Conservation (phyloP, 2,329 filamentous ascomycete species). For the Daldinia sp. region DNA sequence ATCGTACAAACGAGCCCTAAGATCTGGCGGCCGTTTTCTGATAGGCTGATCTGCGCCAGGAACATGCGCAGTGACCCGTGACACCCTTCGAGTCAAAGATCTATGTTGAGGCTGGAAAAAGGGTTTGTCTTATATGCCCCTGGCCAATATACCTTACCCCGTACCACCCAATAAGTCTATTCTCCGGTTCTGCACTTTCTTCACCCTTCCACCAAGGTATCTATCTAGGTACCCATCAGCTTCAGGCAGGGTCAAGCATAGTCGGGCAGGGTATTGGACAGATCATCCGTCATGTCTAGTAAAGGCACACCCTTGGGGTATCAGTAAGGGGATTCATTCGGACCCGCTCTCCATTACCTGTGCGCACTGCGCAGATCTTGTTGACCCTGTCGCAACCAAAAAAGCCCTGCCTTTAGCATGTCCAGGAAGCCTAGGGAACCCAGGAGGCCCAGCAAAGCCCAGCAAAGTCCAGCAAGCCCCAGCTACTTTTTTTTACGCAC, state of each 20-base stretch:
- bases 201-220: conserved; percentile 30
- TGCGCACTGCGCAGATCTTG: conserved; percentile 45
- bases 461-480: conserved; percentile 37
- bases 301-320: conserved; percentile 35
- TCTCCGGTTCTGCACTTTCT: conserved; percentile 17
- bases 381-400: conserved; percentile 42
- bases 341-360: conserved; percentile 40
- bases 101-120: conserved; percentile 29
- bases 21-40: conserved; percentile 17
- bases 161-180: conserved; percentile 34
- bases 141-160: conserved; percentile 32
- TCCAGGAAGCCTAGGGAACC: no score
- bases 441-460: not conserved
- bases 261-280: conserved; percentile 4
- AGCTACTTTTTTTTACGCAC: conserved; percentile 40
- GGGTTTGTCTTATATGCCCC: conserved; percentile 33
- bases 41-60: conserved; percentile 30
- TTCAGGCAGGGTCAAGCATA: not conserved
- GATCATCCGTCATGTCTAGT: conserved; percentile 27
- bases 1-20: conserved; percentile 13
- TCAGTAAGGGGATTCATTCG: conserved; percentile 26
- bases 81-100: conserved; percentile 28
- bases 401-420: conserved; percentile 31
- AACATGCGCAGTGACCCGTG: conserved; percentile 30
- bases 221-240: conserved; percentile 12